Evolutionary conservation across 345 rosid genomes (phyloP), one percentile per base, ranked within the genome.

Genomic region (Cardamine resedifolia): DNA sequence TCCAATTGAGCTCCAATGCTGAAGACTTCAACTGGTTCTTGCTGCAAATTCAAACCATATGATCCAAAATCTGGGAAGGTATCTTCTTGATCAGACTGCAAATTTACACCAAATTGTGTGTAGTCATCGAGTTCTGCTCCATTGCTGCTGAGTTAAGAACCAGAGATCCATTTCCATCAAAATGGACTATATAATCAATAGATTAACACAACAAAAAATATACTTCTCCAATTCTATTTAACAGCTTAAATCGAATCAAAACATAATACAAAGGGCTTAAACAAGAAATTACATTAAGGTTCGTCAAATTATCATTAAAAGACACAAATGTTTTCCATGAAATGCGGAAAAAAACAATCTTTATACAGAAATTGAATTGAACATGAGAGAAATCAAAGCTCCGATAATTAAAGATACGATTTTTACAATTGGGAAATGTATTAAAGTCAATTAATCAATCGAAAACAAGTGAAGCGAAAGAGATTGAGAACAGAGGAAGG

Each of bases 91-190:
- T 19, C n/a, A 61, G 49, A 19, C 69, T 61, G 69, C 64, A 68
- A 62, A 53, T 53, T 38, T 15, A 75, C 58, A 61, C 74, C 70
- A 55, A 47, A 75, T 0, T 75, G 74, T 62, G 74, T 61, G 69
- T 68, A 75, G 55, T 68, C 64, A 68, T 68, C 74, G 11, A 75
- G 79, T 53, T 68, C 70, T 68, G 69, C 70, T 53, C 74, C 79
- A 69, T 69, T 75, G 43, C 79, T 68, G 36, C 51, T 31, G 5
- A 31, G 16, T 68, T 26, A 23, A 9, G 10, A 61, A 20, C 50
- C 57, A 60, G 4, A 75, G 39, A 59, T 74, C 68, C 38, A 41
- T 24, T 33, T 33, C 55, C 39, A 63, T 72, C 47, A 36, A n/a
- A n/a, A 36, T 14, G 50, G 21, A 23, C 15, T 23, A 39, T 8